phyloP scores from a whole-genome alignment of 176 grass and related monocot genomes.

The Triticum aestivum region IWGSC_CS_RefSeq_v2.1 NC_057800.1:489723969-489724468 shows the following conservation, averaged over 20 bases:
- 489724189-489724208: not conserved
- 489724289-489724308: constrained; percentile 34
- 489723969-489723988: not conserved
- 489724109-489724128: constrained; percentile 5
- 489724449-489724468: constrained; percentile 49
- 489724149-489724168: constrained; percentile 7
- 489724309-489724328: not conserved
- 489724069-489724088: not conserved
- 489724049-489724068: not conserved
- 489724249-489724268: constrained; percentile 44
- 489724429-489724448: constrained; percentile 59
- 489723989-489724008: not conserved
- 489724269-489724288: constrained; percentile 35
- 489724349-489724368: constrained; percentile 49
- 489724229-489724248: not conserved
- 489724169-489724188: constrained; percentile 11
- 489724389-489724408: constrained; percentile 54
- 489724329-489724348: constrained; percentile 19
- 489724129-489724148: constrained; percentile 20
- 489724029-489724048: not conserved
- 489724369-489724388: constrained; percentile 63
- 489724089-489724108: not conserved
- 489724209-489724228: not conserved
- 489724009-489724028: not conserved
- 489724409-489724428: not conserved